phyloP scores from a whole-genome alignment of 2,329 filamentous ascomycete species.

The Hymenoscyphus occultus region DNA sequence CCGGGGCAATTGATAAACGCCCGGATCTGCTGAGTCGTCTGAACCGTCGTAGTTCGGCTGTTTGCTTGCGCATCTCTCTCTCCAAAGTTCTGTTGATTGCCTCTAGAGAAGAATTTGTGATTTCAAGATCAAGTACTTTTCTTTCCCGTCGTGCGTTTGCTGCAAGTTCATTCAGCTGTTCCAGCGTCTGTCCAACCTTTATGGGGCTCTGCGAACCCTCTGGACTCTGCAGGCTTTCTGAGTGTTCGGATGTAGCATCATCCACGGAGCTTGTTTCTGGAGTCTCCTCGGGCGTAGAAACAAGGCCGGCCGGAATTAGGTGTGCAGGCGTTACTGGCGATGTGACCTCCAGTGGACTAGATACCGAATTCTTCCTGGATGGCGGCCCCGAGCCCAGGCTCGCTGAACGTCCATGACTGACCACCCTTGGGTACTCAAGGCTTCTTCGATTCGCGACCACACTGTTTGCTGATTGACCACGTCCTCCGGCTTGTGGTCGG shows the following conservation, averaged over 20 bases:
- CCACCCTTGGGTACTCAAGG: slow-evolving; percentile 22
- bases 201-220: slow-evolving; percentile 47
- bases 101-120: slow-evolving; percentile 90
- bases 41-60: slow-evolving; percentile 79
- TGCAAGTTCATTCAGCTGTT: slow-evolving; percentile 71
- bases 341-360: slow-evolving; percentile 20
- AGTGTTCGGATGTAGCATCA: slow-evolving; percentile 2
- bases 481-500: slow-evolving; percentile 23
- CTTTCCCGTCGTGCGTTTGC: slow-evolving; percentile 87
- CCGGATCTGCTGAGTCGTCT: slow-evolving; percentile 82
- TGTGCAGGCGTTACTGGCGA: slow-evolving; percentile 25
- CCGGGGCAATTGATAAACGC: slow-evolving; percentile 59
- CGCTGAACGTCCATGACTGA: slow-evolving; percentile 30
- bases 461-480: slow-evolving; percentile 29
- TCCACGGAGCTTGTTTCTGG: slow-evolving; percentile 14
- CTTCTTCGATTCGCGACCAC: slow-evolving; percentile 25
- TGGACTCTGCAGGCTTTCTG: slow-evolving; percentile 12
- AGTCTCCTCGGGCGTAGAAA: slow-evolving; percentile 28
- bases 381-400: slow-evolving; percentile 30
- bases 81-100: slow-evolving; percentile 95
- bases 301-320: slow-evolving; percentile 21
- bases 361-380: slow-evolving; percentile 26
- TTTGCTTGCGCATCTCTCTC: slow-evolving; percentile 86
- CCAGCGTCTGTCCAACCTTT: slow-evolving; percentile 52
- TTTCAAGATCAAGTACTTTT: slow-evolving; percentile 94